Evolutionary conservation across 345 rosid genomes (phyloP).

Genomic region (Populus davidiana): DNA sequence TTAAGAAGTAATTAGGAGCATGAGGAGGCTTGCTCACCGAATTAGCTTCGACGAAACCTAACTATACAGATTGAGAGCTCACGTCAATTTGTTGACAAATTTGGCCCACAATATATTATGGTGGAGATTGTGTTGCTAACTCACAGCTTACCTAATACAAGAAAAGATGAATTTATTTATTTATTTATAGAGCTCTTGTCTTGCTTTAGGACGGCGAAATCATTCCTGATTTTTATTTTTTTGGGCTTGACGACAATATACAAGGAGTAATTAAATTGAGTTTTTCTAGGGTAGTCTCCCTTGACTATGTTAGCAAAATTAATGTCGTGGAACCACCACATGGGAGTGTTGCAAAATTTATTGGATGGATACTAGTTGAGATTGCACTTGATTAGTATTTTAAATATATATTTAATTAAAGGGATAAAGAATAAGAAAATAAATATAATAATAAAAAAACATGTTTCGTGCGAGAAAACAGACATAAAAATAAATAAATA

Average conservation of each 20-base stretch:
- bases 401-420: no score
- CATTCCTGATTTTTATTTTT: conserved; percentile 33
- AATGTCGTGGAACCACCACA: conserved; percentile 14
- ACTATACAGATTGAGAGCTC: background rate
- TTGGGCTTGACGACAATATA: conserved; percentile 8
- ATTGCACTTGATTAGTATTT: no score
- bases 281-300: conserved; percentile 17
- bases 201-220: conserved; percentile 13
- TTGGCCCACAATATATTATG: background rate
- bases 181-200: background rate
- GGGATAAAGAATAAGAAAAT: no score
- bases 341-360: background rate
- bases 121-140: background rate
- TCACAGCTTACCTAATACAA: conserved; percentile 3
- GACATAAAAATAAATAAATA: no score
- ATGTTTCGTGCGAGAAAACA: no score
- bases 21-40: no score
- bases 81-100: conserved; percentile 2
- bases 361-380: background rate
- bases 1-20: no score
- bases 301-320: conserved; percentile 36
- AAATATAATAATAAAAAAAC: no score
- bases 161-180: background rate
- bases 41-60: no score
- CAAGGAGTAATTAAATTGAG: no score